These are phyloP conservation scores for Hortaea werneckii DNA, from an alignment of 2,329 filamentous ascomycete genomes.

Conservation along the genomic window DNA sequence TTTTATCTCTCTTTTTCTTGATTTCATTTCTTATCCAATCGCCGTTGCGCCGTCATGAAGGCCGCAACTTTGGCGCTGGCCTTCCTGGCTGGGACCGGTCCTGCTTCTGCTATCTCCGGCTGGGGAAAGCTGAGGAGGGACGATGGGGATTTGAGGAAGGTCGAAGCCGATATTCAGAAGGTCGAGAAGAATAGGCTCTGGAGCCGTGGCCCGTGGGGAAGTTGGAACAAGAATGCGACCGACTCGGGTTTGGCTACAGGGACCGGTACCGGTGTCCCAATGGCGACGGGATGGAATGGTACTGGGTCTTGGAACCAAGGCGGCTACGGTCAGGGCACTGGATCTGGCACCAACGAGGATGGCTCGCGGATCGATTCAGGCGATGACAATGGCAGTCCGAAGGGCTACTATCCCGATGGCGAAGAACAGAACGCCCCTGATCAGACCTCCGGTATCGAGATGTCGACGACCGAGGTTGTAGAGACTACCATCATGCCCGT, in stretches of 20 bases:
- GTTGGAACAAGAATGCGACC: neutral
- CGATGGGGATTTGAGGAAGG: neutral
- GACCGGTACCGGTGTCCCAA: neutral
- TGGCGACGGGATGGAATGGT: neutral
- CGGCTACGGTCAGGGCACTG: neutral
- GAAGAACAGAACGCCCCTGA: neutral
- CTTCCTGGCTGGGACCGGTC: slow-evolving; percentile 1
- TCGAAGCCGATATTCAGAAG: neutral
- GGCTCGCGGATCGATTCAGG: too few species aligned
- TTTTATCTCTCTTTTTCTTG: neutral
- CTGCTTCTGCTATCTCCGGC: slow-evolving; percentile 1
- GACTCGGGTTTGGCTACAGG: too few species aligned
- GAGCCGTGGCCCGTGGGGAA: neutral
- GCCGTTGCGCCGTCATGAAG: too few species aligned
- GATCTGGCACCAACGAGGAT: neutral
- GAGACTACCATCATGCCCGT: neutral
- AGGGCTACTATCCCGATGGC: neutral
- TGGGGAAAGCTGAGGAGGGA: neutral
- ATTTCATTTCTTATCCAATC: slow-evolving; percentile 1
- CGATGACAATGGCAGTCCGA: neutral
- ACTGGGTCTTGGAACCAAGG: neutral
- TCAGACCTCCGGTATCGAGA: neutral
- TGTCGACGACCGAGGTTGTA: neutral
- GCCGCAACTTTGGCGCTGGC: slow-evolving; percentile 3
- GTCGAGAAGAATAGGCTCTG: neutral